Evolutionary conservation across 2,329 filamentous ascomycete species (phyloP).

Genomic region (Fusarium verrucosum): DNA sequence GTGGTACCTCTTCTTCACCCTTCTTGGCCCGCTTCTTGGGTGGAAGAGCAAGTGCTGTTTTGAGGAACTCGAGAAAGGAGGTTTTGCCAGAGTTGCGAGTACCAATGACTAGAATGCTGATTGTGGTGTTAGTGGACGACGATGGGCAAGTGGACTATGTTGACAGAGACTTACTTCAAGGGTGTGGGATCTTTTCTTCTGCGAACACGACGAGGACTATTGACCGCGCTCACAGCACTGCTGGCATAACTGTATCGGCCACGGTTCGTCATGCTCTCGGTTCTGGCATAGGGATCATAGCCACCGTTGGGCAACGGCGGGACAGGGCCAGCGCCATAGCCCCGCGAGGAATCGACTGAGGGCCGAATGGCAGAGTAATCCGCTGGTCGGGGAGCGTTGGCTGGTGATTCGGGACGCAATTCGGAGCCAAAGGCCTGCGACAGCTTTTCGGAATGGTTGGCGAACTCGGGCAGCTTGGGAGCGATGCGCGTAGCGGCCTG

Average conservation of each 20-base stretch:
- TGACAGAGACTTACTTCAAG: conserved; percentile 84
- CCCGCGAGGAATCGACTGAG: conserved; percentile 61
- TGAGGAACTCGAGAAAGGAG: conserved; percentile 95
- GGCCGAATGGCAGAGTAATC: conserved; percentile 54
- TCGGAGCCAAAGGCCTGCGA: conserved; percentile 62
- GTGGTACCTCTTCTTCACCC: conserved; percentile 67
- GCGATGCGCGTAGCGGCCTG: conserved; percentile 58
- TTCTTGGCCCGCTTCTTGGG: conserved; percentile 74
- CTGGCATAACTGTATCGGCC: conserved; percentile 96
- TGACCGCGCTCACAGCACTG: conserved; percentile 88
- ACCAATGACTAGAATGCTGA: conserved; percentile 88
- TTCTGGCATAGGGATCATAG: conserved; percentile 81
- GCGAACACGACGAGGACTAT: conserved; percentile 89
- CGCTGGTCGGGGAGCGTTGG: conserved; percentile 63
- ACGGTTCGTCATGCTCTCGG: conserved; percentile 96
- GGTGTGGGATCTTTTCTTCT: conserved; percentile 97
- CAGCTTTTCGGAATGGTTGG: conserved; percentile 58
- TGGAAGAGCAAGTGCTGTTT: conserved; percentile 84
- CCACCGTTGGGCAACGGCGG: conserved; percentile 70
- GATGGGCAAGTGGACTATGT: background rate
- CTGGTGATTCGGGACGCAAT: conserved; percentile 68
- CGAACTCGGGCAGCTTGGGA: conserved; percentile 63
- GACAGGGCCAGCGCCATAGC: conserved; percentile 58
- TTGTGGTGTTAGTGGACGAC: conserved; percentile 2
- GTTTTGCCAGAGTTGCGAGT: conserved; percentile 91